Base-by-base conservation (phyloP, 306 rosid genomes). In the Neltuma alba region DNA sequence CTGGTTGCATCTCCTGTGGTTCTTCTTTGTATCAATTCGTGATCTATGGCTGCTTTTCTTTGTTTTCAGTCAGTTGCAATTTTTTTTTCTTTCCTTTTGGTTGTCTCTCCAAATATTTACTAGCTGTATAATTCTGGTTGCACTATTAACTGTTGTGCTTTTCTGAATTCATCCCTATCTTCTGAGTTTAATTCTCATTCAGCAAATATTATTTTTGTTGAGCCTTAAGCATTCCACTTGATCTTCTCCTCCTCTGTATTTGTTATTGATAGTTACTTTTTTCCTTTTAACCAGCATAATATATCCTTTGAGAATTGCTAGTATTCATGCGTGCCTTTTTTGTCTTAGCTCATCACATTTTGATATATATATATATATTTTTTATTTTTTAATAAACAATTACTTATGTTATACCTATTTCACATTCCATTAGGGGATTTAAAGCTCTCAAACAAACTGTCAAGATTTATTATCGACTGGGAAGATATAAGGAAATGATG, bases 361-460 rank as follows among this genome's bases (percentile, higher is more conserved):
- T 72, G 58, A 37, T 21, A 64, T 69, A n/a, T n/a, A 45, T 78
- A 82, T 21, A n/a, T 68, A 54, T 31, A 21, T n/a, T 3, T 21
- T 37, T 47, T 15, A 45, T 74, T 50, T n/a, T n/a, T n/a, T n/a
- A n/a, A 36, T 65, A 78, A 77, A 70, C 48, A 41, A 42, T 75
- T 62, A 18, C 9, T 9, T 61, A 54, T 76, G 52, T 65, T 54
- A 81, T 70, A 20, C 76, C 47, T 83, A 58, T 79, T 58, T 70
- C 20, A 31, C 64, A 36, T 77, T 62, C 81, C 71, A 64, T 78
- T 86, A 92, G 99, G 99, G 99, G 99, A 45, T 95, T 95, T 80
- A 95, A 95, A 83, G 97, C 99, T 80, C 88, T 95, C 66, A 95
- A 95, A 82, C 98, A 95, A 85, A 95, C 99, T 57, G 98, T 95